Evolutionary conservation across 768 basidiomycete species (phyloP), one percentile per base, ranked within the genome.

Genomic region (Asterophora parasitica): DNA sequence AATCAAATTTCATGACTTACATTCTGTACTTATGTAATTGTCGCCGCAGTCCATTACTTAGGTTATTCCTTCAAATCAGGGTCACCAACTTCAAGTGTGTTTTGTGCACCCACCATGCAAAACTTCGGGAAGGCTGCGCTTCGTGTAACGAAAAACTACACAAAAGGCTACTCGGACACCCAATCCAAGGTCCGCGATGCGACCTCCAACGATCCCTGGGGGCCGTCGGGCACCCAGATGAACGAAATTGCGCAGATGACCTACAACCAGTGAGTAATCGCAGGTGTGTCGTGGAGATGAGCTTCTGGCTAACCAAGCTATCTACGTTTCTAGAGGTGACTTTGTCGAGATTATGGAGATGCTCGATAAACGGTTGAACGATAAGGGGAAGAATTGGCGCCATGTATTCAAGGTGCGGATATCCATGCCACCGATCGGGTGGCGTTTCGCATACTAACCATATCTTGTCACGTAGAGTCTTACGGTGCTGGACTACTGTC

Each of bases 301-400:
- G 16, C 35, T 52, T 30, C 28, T n/a, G 31, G 27, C 48, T 44
- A 16, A 52, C 31, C 32, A 39, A 13, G 10, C n/a, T 11, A 36
- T 40, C 23, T 28, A 23, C 6, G 3, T 32, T 20, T 33, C 19
- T 47, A 79, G 93, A 68, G 87, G 83, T 50, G 94, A 98, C 60
- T 99, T 99, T 65, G 92, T 98, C 10, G 96, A 99, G 71, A 91
- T 99, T 61, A 97, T 99, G 92, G 96, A 99, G 74, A 96, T 97
- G 92, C 77, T 99, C 41, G 96, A 98, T 70, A 98, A 99, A 69
- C 83, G 96, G 43, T 72, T 99, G 52, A 93, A 93, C 58, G 96
- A 99, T 73, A 98, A 96, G 75, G 96, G 96, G 31, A 98, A 98
- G 81, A 97, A 98, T 60, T 99, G 96, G 96, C 80, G 95, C 44